Evolutionary conservation across 2,329 filamentous ascomycete species (phyloP), one percentile per base, ranked within the genome.

Genomic region (Talaromyces verruculosus): DNA sequence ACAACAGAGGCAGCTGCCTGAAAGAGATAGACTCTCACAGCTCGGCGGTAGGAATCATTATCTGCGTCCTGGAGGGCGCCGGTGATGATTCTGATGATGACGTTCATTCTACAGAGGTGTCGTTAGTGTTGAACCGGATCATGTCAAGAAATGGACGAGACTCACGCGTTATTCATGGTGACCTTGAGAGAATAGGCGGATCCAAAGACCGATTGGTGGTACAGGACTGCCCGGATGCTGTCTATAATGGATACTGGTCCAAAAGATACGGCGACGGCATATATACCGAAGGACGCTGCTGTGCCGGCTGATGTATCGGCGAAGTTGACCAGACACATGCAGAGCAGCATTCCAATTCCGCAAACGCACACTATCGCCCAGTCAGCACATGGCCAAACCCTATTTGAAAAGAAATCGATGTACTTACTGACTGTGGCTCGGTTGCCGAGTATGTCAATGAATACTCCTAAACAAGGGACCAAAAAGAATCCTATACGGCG

Each of bases 231-330:
- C 17, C 87, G 84, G 30, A 88, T 86, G 25, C 83, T 79, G 70
- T 89, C 87, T 62, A 89, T 87, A 66, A 88, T 85, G 3, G 83
- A 79, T 0, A 85, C 87, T 0, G 86, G 85, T 0, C 86, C 86
- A 1, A 88, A 77, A 0, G 81, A 83, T 4, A 77, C 77, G 0
- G 85, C 84, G 13, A 89, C 76, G 0, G 86, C 87, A 51, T 84
- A 89, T 22, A 89, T 81, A 1, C 84, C 87, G 41, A 88, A 88
- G 0, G 83, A 81, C 0, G 85, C 85, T 0, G 84, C 85, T 0
- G 86, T 88, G 0, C 87, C 86, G 0, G 78, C 69, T 0, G 80
- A 72, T 0, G 79, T 80, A 0, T 79, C 75, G 0, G 82, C 83
- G 77, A 84, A 88, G 28, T 83, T 84, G 1, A 85, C 80, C 0